A percentile compares a stretch with the other conserved stretches of the same genome.
These are phyloP conservation scores for Fraxinus paxiana DNA, from an alignment of 305 asterid genomes.

Conservation along the genomic window DNA sequence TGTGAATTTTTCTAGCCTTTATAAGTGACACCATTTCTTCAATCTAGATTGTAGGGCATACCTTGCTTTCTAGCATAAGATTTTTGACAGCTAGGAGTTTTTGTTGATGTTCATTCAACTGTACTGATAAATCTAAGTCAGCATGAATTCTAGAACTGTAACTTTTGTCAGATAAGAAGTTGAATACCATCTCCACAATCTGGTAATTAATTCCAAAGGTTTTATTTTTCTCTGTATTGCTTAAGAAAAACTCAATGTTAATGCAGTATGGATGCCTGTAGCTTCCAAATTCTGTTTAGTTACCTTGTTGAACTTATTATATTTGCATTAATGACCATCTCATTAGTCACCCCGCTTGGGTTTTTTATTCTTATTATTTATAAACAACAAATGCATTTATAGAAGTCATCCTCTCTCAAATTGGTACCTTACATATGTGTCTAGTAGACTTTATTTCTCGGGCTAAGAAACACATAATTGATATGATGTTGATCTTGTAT, in stretches of 20 bases:
- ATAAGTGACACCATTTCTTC: conserved; percentile 8
- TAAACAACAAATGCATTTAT: not conserved
- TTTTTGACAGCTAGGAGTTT: conserved; percentile 6
- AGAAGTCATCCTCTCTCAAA: not conserved
- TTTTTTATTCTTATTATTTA: conserved; percentile 6
- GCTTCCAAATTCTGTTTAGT: conserved; percentile 7
- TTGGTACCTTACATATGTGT: not conserved
- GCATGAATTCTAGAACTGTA: conserved; percentile 10
- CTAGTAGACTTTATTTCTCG: not conserved
- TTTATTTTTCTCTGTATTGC: conserved; percentile 10
- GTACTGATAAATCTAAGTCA: not conserved
- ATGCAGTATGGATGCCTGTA: not conserved
- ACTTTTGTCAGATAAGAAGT: not conserved
- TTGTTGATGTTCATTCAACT: conserved; percentile 5
- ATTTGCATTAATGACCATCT: conserved; percentile 6
- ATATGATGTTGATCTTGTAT: conserved; percentile 12
- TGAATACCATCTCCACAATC: conserved; percentile 4
- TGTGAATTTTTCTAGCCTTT: conserved; percentile 17
- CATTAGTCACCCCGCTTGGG: not conserved
- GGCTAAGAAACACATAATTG: conserved; percentile 1
- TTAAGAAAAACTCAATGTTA: not conserved
- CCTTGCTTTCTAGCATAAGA: conserved; percentile 12
- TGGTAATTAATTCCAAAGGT: conserved; percentile 7
- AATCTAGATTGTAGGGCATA: conserved; percentile 11
- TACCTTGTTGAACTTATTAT: conserved; percentile 9